Evolutionary conservation across 1,284 basidiomycete species (phyloP).

Genomic region (Cryptococcus floricola): DNA sequence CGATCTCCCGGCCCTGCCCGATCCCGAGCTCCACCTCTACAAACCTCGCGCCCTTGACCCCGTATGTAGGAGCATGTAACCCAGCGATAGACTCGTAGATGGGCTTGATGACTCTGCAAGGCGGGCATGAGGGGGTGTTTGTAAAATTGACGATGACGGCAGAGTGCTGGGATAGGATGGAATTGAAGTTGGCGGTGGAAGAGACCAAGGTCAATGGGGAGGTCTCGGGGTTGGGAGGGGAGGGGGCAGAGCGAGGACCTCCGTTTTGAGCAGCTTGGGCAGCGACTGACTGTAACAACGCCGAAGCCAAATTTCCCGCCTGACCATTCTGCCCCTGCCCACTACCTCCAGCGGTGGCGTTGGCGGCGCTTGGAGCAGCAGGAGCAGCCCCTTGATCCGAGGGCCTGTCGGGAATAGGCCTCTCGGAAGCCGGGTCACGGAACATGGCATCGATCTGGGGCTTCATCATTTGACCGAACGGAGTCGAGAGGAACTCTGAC

Average conservation of each 20-base stretch:
- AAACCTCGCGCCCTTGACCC: slow-evolving; percentile 54
- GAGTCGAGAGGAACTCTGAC: slow-evolving; percentile 81
- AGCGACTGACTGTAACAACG: slow-evolving; percentile 64
- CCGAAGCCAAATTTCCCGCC: slow-evolving; percentile 50
- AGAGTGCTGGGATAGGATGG: slow-evolving; percentile 54
- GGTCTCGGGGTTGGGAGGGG: slow-evolving; percentile 51
- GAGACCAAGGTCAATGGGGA: slow-evolving; percentile 62
- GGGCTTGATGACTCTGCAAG: slow-evolving; percentile 63
- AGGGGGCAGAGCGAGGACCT: slow-evolving; percentile 24
- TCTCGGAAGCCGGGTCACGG: slow-evolving; percentile 52
- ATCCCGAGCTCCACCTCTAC: slow-evolving; percentile 73
- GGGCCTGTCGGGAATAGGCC: slow-evolving; percentile 21
- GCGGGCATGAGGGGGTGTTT: slow-evolving; percentile 61
- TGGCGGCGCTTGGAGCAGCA: slow-evolving; percentile 38
- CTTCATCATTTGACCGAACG: slow-evolving; percentile 77
- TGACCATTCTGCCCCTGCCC: no score
- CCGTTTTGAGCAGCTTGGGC: slow-evolving; percentile 52
- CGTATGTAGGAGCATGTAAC: slow-evolving; percentile 28
- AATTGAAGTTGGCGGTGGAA: slow-evolving; percentile 57
- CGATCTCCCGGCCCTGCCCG: slow-evolving; percentile 61
- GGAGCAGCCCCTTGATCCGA: slow-evolving; percentile 7
- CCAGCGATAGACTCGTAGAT: slow-evolving; percentile 54
- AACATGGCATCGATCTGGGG: slow-evolving; percentile 88
- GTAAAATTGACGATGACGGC: slow-evolving; percentile 62
- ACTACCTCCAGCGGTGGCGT: slow-evolving; percentile 37